A percentile compares a stretch with the other conserved stretches of the same genome.
Evolutionary conservation across 139 green algal species (phyloP).

Genomic region (Eudorina sp.): DNA sequence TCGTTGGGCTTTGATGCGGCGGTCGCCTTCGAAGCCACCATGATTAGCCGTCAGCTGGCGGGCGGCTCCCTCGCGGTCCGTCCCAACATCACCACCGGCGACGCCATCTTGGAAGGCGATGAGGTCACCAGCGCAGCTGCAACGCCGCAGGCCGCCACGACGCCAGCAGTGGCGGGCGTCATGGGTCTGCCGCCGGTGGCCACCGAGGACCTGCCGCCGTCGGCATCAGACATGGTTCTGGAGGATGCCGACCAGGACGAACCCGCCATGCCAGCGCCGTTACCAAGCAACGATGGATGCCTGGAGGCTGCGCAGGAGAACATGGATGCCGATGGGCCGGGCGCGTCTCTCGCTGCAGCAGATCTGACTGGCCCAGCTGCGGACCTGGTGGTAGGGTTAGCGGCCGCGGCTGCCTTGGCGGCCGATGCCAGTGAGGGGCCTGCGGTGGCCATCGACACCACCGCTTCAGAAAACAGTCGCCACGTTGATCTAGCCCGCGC

Average conservation of each 20-base stretch:
- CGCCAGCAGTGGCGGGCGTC: not conserved
- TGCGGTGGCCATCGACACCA: not conserved
- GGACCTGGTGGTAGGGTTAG: no score
- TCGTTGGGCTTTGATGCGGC: constrained; percentile 18
- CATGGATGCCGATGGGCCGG: no score
- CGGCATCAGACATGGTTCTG: not conserved
- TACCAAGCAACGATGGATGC: no score
- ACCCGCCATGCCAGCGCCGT: not conserved
- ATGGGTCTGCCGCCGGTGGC: not conserved
- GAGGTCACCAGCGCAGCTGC: not conserved
- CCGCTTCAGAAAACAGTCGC: not conserved
- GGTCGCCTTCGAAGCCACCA: constrained; percentile 7
- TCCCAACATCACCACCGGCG: not conserved
- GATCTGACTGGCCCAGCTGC: no score
- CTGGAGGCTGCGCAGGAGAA: no score
- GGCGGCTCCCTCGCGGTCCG: not conserved
- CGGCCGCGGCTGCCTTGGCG: not conserved
- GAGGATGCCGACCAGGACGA: not conserved
- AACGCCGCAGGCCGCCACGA: not conserved
- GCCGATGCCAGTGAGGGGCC: not conserved
- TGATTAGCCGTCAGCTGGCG: constrained; percentile 28
- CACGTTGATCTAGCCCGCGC: not conserved
- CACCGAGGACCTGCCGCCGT: not conserved
- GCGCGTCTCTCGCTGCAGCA: no score
- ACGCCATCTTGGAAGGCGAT: not conserved